Base-by-base conservation (phyloP, 2,329 filamentous ascomycete species). In the Chaetomium olivaceum region DNA sequence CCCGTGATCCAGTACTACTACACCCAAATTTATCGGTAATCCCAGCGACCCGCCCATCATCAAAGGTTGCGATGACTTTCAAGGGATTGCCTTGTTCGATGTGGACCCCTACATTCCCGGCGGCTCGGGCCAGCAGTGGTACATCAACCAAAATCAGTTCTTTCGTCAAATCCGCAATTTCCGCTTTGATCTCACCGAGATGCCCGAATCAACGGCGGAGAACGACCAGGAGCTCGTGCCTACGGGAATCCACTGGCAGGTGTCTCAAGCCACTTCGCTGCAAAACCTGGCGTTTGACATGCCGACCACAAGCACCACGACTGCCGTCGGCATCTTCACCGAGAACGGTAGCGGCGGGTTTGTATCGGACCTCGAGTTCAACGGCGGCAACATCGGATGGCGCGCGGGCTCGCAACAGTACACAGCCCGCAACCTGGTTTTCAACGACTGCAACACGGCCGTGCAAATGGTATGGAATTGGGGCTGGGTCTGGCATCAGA, bases 391-490 rank as follows among this genome's bases (percentile, higher is more conserved):
- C 19, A 79, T 79, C 21, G 87, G 88, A 69, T 85, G 85, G 56
- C 71, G 21, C 7, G 58, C 11, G 9, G 58, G 60, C 1, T 33
- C 51, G 0, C 60, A 62, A 19, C 60, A 62, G 27, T 62, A 33
- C 51, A 62, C 60, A 19, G 60, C 60, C 0, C 25, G 19, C 4
- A n/a, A 12, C 11, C 51, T 91, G 58, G 83, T 80, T 7, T 91
- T 91, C 79, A 85, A 85, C 67, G 79, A 81, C 73, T 87, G 86
- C 74, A 80, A 84, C 66, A 90, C 87, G 9, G 87, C 85, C 50
- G 84, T 91, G 52, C 85, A 83, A 73, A 84, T 89, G 77, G 84
- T 88, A 67, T 91, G 89, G 89, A 84, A 89, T 76, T 92, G 89
- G 89, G 84, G 85, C 27, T 91, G 31, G 19, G 50, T 36, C 50